Conservation (phyloP, 2,329 filamentous ascomycete genomes). For the Fusarium hainanense region DNA sequence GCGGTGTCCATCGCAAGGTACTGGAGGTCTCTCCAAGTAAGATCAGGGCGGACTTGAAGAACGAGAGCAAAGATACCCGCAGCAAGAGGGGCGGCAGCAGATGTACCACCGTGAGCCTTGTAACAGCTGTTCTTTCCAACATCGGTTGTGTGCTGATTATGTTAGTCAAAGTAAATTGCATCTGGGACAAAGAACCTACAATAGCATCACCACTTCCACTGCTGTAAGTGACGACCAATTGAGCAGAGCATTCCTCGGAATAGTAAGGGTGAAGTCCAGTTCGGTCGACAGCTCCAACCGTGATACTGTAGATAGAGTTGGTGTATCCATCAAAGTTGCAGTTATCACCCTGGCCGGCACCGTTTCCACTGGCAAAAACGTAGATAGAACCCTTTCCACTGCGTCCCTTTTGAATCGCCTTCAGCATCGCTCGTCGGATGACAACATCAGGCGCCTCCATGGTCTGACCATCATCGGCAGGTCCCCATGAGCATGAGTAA, state of each 20-base stretch:
- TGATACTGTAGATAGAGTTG: conserved; percentile 99
- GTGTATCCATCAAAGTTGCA: conserved; percentile 99
- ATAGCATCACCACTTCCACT: conserved; percentile 90
- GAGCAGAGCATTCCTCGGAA: conserved; percentile 94
- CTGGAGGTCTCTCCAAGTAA: conserved; percentile 95
- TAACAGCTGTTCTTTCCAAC: conserved; percentile 87
- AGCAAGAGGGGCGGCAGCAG: conserved; percentile 91
- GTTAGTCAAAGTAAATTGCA: conserved; percentile 16
- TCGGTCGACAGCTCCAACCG: conserved; percentile 90
- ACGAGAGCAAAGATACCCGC: conserved; percentile 93
- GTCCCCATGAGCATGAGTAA: conserved; percentile 99
- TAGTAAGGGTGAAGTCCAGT: conserved; percentile 93
- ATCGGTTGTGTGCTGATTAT: conserved; percentile 83
- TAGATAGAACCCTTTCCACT: conserved; percentile 88
- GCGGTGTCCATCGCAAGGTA: conserved; percentile 89
- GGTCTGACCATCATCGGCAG: conserved; percentile 88
- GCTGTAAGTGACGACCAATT: conserved; percentile 95
- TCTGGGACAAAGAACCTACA: conserved; percentile 54
- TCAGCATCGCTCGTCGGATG: conserved; percentile 90
- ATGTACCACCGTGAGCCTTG: conserved; percentile 89
- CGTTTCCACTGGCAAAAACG: conserved; percentile 95
- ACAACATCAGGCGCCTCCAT: conserved; percentile 95
- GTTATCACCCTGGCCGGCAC: conserved; percentile 87
- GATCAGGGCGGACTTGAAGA: conserved; percentile 83
- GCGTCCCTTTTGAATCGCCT: conserved; percentile 89